Base-by-base conservation (phyloP, 148 eudicot genomes). In the Heliamphora exappendiculata region DNA sequence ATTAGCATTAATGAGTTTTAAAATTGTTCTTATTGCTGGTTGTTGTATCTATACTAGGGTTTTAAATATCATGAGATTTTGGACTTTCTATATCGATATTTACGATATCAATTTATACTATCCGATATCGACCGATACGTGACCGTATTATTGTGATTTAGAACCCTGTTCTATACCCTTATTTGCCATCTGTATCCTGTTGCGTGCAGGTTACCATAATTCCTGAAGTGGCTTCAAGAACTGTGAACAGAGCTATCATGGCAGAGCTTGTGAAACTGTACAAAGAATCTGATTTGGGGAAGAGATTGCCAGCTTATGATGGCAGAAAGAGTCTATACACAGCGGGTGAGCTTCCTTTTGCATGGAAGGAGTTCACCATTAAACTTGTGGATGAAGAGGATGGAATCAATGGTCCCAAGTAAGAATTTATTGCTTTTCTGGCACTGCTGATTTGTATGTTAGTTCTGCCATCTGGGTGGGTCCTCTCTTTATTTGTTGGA, bases 261-360 rank as follows among this genome's bases (percentile, higher is more conserved):
- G 89, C 88, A 74, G 87, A 88, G 74, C 83, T 90, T 22, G 87
- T 90, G 57, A 90, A 83, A 81, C 45, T 88, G 82, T 84, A 90
- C 81, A 90, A 77, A 81, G 91, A 90, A 72, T 81, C 91, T 78
- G 91, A 85, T 70, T 81, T 90, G 80, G 93, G 91, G 85, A 88
- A 83, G 91, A 86, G 88, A 72, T 74, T 90, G 72, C 91, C 93
- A 67, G 91, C 88, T 72, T 90, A 88, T 82, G 94, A 90, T 86
- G 94, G 94, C 55, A 88, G 91, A 79, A 86, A 85, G 82, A 84
- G 85, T 54, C 81, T 90, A 22, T 90, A 90, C 84, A 90, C 93
- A 45, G 93, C 93, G 70, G 93, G 93, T 74, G 86, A 82, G 67
- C 86, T 90, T 75, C 93, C 93, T 37, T 90, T 90, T 83, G 70